Evolutionary conservation across 2,329 filamentous ascomycete species (phyloP).

Genomic region (Fusarium sp.): DNA sequence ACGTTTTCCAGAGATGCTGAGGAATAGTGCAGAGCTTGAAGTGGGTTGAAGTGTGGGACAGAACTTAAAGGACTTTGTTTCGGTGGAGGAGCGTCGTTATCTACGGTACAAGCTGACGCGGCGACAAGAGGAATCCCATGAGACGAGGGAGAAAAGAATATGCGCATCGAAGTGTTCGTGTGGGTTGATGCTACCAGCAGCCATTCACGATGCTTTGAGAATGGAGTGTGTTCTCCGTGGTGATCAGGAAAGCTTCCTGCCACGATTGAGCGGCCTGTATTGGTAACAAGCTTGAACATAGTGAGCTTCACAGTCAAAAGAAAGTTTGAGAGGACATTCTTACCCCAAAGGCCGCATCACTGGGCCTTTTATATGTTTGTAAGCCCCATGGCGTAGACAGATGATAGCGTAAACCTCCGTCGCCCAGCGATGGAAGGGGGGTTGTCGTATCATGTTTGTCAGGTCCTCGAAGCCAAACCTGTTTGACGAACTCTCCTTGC

Average conservation of each 20-base stretch:
- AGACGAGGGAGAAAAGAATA: conserved; percentile 8
- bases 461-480: conserved; percentile 28
- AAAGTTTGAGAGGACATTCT: accelerated
- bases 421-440: not conserved
- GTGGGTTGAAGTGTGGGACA: conserved; percentile 7
- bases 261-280: not conserved
- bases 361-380: conserved; percentile 17
- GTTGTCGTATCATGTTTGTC: not conserved
- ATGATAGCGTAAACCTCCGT: not conserved
- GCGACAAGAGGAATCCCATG: conserved; percentile 11
- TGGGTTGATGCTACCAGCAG: not conserved
- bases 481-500: conserved; percentile 8
- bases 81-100: accelerated
- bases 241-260: conserved; percentile 12
- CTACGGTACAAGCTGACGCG: not conserved
- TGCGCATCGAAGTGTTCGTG: not conserved
- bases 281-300: conserved; percentile 2
- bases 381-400: conserved; percentile 12
- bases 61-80: not conserved
- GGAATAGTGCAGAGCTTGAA: not conserved
- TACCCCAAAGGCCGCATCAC: conserved; percentile 22
- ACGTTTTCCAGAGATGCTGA: not conserved
- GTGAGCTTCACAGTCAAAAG: not conserved
- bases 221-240: not conserved
- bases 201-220: not conserved